Evolutionary conservation across 2,329 filamentous ascomycete species (phyloP).

Genomic region (Cordyceps fumosorosea): DNA sequence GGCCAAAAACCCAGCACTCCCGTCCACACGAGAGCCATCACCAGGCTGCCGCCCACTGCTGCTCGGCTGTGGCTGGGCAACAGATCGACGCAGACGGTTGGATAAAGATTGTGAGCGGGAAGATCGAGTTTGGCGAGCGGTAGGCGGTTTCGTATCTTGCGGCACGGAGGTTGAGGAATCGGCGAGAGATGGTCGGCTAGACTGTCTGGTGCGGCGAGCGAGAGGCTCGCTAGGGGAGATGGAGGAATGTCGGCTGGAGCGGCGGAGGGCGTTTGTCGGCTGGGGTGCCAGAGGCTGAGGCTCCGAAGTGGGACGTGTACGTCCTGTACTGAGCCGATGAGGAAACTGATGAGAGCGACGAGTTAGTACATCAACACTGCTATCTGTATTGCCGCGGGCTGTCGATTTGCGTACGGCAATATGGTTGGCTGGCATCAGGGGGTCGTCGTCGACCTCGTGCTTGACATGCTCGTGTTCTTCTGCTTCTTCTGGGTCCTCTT

Average conservation of each 20-base stretch:
- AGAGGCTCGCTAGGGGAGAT: slow-evolving; percentile 29
- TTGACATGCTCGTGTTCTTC: slow-evolving; percentile 18
- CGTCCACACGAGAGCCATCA: background rate
- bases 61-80: slow-evolving; percentile 16
- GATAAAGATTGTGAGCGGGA: slow-evolving; percentile 25
- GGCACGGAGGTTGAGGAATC: slow-evolving; percentile 24
- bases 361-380: background rate
- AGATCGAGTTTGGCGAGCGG: slow-evolving; percentile 21
- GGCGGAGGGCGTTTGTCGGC: slow-evolving; percentile 14
- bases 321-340: background rate
- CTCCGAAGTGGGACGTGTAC: background rate
- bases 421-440: background rate
- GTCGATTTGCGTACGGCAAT: background rate
- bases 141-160: slow-evolving; percentile 17
- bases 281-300: background rate
- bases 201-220: slow-evolving; percentile 24
- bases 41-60: slow-evolving; percentile 11
- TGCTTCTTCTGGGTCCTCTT: slow-evolving; percentile 21
- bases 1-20: slow-evolving; percentile 33
- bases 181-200: slow-evolving; percentile 21
- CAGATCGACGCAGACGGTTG: slow-evolving; percentile 30
- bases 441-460: slow-evolving; percentile 11
- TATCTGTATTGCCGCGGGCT: background rate
- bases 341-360: background rate
- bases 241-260: slow-evolving; percentile 25